A percentile compares a stretch with the other conserved stretches of the same genome.
Conservation (phyloP, 164 flowering plant species). For the Magnolia kwangsiensis region DNA sequence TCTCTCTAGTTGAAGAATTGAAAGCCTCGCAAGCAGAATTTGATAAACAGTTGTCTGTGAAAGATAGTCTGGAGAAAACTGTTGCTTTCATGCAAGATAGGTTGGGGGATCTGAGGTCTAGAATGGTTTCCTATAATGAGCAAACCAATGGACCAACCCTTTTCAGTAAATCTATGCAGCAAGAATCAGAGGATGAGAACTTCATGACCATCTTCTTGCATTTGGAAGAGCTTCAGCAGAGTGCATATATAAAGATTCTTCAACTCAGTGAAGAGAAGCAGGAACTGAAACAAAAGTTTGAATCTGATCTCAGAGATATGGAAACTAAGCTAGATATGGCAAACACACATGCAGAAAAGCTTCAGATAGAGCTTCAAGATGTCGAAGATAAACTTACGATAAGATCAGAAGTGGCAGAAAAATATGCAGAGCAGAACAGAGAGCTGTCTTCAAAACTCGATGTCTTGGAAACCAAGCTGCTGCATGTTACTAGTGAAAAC, state of each 20-base stretch:
- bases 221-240: conserved; percentile 50
- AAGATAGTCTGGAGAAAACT: conserved; percentile 40
- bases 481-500: conserved; percentile 40
- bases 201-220: conserved; percentile 25
- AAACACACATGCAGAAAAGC: conserved; percentile 44
- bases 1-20: conserved; percentile 50
- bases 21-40: conserved; percentile 30
- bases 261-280: conserved; percentile 26
- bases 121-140: conserved; percentile 27
- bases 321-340: conserved; percentile 35
- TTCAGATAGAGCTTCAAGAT: conserved; percentile 56
- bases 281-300: conserved; percentile 8
- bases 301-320: conserved; percentile 34
- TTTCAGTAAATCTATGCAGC: conserved; percentile 12
- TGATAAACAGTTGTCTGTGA: conserved; percentile 31
- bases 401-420: conserved; percentile 53
- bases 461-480: conserved; percentile 49
- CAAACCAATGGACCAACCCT: conserved; percentile 21
- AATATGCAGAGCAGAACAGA: conserved; percentile 33
- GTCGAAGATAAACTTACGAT: conserved; percentile 34
- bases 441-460: conserved; percentile 47
- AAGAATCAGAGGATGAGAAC: conserved; percentile 28
- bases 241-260: conserved; percentile 32
- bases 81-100: conserved; percentile 38
- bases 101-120: conserved; percentile 34